These are phyloP conservation scores for Strigomonas culicis DNA, from an alignment of 208 protist species.

Conservation along the genomic window DNA sequence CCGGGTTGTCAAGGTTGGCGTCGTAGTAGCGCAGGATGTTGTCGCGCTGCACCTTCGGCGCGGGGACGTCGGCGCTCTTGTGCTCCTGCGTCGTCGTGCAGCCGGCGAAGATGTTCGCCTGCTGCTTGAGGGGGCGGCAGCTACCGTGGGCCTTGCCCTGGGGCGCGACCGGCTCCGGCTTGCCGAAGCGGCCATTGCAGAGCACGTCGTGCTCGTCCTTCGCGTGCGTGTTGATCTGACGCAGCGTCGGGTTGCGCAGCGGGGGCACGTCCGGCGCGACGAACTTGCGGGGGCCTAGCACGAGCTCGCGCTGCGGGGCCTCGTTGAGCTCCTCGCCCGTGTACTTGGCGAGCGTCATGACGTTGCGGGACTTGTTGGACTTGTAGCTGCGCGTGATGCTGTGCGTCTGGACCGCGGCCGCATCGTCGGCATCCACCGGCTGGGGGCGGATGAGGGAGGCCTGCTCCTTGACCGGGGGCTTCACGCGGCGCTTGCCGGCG, in stretches of 20 bases:
- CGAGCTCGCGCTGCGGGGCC: slow-evolving; percentile 28
- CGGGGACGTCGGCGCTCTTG: neutral
- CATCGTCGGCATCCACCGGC: slow-evolving; percentile 13
- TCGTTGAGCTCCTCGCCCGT: slow-evolving; percentile 61
- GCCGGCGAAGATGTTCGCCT: slow-evolving; percentile 34
- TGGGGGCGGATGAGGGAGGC: slow-evolving; percentile 21
- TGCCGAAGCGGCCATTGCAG: slow-evolving; percentile 56
- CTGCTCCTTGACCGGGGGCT: slow-evolving; percentile 19
- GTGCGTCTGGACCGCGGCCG: slow-evolving; percentile 8
- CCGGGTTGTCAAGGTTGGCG: slow-evolving; percentile 38
- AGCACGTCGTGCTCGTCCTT: slow-evolving; percentile 82
- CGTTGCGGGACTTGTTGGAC: slow-evolving; percentile 67
- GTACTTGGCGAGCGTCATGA: slow-evolving; percentile 75
- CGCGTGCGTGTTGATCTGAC: slow-evolving; percentile 48
- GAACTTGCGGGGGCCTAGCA: slow-evolving; percentile 52
- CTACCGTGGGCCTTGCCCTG: slow-evolving; percentile 32
- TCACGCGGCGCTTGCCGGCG: slow-evolving; percentile 39
- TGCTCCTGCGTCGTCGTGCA: slow-evolving; percentile 9
- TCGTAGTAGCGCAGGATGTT: slow-evolving; percentile 66
- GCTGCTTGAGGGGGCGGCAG: slow-evolving; percentile 46
- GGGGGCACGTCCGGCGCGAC: slow-evolving; percentile 47
- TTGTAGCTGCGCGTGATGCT: slow-evolving; percentile 26
- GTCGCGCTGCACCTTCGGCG: neutral
- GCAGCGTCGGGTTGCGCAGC: slow-evolving; percentile 31
- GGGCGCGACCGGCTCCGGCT: slow-evolving; percentile 31